These are phyloP conservation scores for Lasiodiplodia sp. DNA, from an alignment of 2,329 filamentous ascomycete genomes.

Conservation along the genomic window DNA sequence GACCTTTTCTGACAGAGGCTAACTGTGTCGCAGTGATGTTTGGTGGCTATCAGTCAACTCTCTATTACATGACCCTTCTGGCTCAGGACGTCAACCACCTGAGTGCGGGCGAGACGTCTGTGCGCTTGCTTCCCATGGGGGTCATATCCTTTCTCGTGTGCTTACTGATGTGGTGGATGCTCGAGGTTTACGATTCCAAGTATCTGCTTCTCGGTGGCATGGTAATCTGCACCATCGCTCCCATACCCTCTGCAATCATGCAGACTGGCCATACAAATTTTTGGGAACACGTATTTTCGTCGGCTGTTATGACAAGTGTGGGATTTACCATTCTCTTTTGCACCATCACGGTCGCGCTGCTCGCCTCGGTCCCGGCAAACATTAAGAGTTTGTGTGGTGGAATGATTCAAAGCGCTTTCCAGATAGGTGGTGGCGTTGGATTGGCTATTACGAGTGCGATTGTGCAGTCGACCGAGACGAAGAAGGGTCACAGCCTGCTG, in stretches of 20 bases:
- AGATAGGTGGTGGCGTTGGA: slow-evolving; percentile 51
- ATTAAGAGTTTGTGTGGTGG: slow-evolving; percentile 52
- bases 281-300: slow-evolving; percentile 51
- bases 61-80: slow-evolving; percentile 53
- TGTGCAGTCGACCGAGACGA: slow-evolving; percentile 48
- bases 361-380: slow-evolving; percentile 50
- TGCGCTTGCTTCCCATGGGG: slow-evolving; percentile 53
- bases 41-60: slow-evolving; percentile 52
- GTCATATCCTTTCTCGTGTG: slow-evolving; percentile 46
- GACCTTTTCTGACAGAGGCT: neutral
- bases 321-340: slow-evolving; percentile 52
- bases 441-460: slow-evolving; percentile 50
- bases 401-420: slow-evolving; percentile 55
- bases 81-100: slow-evolving; percentile 51
- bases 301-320: slow-evolving; percentile 49
- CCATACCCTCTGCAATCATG: slow-evolving; percentile 43
- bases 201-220: slow-evolving; percentile 46
- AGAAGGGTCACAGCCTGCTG: slow-evolving; percentile 41
- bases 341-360: slow-evolving; percentile 51
- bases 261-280: slow-evolving; percentile 34
- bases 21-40: slow-evolving; percentile 40
- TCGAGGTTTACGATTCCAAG: slow-evolving; percentile 50
- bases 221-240: slow-evolving; percentile 46
- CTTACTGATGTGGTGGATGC: slow-evolving; percentile 28
- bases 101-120: slow-evolving; percentile 48